A percentile compares a stretch with the other conserved stretches of the same genome.
phyloP scores from a whole-genome alignment of 2,329 filamentous ascomycete species.

The Aspergillus terreus region DNA sequence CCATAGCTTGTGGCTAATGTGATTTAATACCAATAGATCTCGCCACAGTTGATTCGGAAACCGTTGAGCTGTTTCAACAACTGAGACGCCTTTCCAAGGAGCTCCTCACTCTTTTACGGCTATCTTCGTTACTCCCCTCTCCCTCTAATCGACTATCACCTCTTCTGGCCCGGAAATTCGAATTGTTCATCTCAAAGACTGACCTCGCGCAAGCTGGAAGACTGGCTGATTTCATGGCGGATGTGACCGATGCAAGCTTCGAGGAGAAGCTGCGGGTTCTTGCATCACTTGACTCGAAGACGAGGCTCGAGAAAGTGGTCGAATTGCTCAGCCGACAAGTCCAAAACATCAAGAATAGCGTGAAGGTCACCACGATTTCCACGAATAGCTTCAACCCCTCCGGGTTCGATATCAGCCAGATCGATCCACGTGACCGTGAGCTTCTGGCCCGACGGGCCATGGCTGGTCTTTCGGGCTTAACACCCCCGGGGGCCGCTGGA shows the following conservation, averaged over 20 bases:
- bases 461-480: slow-evolving; percentile 38
- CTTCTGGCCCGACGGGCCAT: slow-evolving; percentile 43
- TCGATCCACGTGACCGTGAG: slow-evolving; percentile 47
- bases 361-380: slow-evolving; percentile 77
- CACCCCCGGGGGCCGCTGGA: slow-evolving; percentile 40
- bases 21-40: slow-evolving; percentile 24
- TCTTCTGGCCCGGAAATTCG: slow-evolving; percentile 78
- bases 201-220: slow-evolving; percentile 76
- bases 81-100: slow-evolving; percentile 84
- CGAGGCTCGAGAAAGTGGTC: slow-evolving; percentile 75
- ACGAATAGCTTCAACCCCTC: slow-evolving; percentile 62
- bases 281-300: slow-evolving; percentile 72
- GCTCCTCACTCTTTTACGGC: slow-evolving; percentile 75
- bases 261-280: slow-evolving; percentile 89
- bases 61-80: slow-evolving; percentile 69
- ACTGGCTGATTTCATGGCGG: slow-evolving; percentile 95
- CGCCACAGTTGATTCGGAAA: slow-evolving; percentile 56
- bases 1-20: not conserved
- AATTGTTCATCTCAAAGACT: slow-evolving; percentile 81
- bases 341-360: slow-evolving; percentile 76
- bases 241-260: slow-evolving; percentile 79
- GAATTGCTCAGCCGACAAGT: slow-evolving; percentile 81
- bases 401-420: slow-evolving; percentile 53
- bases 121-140: slow-evolving; percentile 78
- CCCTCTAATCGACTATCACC: slow-evolving; percentile 70